Percentiles rank a stretch among this genome's conserved stretches.
These are phyloP conservation scores for Stenocarpella maydis DNA, from an alignment of 2,329 filamentous ascomycete genomes.

Conservation along the genomic window DNA sequence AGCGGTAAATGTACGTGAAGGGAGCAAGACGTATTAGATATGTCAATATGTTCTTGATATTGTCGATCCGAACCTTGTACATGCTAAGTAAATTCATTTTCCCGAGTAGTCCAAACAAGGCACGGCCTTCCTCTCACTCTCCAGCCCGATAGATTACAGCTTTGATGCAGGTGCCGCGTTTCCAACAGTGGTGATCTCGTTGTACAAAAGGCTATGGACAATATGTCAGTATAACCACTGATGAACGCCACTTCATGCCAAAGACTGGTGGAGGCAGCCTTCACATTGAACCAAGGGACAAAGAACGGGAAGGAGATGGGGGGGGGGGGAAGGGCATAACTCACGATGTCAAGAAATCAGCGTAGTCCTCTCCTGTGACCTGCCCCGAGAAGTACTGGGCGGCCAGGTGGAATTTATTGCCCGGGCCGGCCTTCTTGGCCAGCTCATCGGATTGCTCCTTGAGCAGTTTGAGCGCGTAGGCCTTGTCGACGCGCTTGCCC, in stretches of 20 bases:
- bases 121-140: background rate
- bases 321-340: slow-evolving; percentile 43
- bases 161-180: slow-evolving; percentile 68
- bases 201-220: slow-evolving; percentile 76
- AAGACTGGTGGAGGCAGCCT: slow-evolving; percentile 24
- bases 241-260: no score
- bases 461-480: slow-evolving; percentile 85
- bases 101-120: background rate
- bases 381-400: slow-evolving; percentile 92
- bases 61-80: background rate
- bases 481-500: slow-evolving; percentile 92
- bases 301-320: slow-evolving; percentile 21
- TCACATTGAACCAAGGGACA: background rate
- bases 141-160: slow-evolving; percentile 53
- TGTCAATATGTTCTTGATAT: background rate
- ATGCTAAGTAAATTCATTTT: background rate
- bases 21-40: background rate
- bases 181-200: slow-evolving; percentile 83
- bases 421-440: slow-evolving; percentile 76
- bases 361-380: slow-evolving; percentile 96
- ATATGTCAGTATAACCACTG: background rate
- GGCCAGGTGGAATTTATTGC: slow-evolving; percentile 91
- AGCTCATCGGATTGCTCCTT: slow-evolving; percentile 85
- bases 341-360: slow-evolving; percentile 90
- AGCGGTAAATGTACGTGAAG: no score